These are phyloP conservation scores for Chrysopogon serrulatus DNA, from an alignment of 176 grass and related monocot species.

Conservation along the genomic window DNA sequence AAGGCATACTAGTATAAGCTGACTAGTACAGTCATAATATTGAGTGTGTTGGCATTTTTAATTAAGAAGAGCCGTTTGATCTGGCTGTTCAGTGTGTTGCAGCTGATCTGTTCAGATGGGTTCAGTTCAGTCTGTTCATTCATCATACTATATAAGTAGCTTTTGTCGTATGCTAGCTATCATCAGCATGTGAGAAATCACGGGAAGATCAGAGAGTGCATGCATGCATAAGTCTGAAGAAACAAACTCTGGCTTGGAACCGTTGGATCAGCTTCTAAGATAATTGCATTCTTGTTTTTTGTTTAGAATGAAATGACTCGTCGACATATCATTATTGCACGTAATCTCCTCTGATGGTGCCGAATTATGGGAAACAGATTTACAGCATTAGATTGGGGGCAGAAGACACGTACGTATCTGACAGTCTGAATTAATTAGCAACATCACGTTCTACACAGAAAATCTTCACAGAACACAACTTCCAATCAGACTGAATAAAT, in stretches of 20 bases:
- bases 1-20: neutral
- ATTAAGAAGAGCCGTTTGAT: neutral
- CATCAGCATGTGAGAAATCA: neutral
- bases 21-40: neutral
- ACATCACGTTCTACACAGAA: neutral
- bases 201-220: neutral
- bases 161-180: neutral
- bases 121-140: neutral
- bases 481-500: neutral
- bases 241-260: neutral
- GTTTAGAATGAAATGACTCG: neutral
- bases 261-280: neutral
- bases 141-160: neutral
- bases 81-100: neutral
- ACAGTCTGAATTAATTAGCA: neutral
- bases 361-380: neutral
- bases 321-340: neutral
- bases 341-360: conserved; percentile 13
- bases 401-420: neutral
- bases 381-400: neutral
- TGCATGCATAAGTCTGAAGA: neutral
- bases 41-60: neutral
- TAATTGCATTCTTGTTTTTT: neutral
- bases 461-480: neutral
- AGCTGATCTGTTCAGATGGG: neutral